A percentile compares a stretch with the other conserved stretches of the same genome.
These are phyloP conservation scores for Ascochyta rabiei DNA, from an alignment of 2,329 filamentous ascomycete species.

Conservation along the genomic window DNA sequence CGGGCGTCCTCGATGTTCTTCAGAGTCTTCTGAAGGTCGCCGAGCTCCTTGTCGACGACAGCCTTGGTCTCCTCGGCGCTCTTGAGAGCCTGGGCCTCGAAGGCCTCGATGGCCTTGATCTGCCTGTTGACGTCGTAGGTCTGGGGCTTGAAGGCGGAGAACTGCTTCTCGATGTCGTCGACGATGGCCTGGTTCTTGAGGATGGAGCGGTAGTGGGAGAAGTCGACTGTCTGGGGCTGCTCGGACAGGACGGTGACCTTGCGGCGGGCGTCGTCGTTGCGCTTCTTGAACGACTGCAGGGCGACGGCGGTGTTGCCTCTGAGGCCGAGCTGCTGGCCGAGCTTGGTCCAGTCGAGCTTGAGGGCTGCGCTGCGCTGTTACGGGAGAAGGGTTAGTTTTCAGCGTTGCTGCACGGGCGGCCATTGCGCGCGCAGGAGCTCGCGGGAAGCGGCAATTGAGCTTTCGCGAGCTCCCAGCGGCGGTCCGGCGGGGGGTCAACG, in stretches of 20 bases:
- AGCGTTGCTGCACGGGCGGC: constrained; percentile 26
- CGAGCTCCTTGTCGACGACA: constrained; percentile 92
- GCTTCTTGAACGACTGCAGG: constrained; percentile 98
- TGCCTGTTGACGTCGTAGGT: constrained; percentile 93
- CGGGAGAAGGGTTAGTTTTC: constrained; percentile 41
- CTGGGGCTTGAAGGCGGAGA: constrained; percentile 86
- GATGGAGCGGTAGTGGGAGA: constrained; percentile 85
- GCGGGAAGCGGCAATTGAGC: constrained; percentile 42
- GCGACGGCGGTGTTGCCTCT: constrained; percentile 91
- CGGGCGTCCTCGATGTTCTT: constrained; percentile 96
- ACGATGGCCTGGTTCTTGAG: constrained; percentile 97
- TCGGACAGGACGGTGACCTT: constrained; percentile 85
- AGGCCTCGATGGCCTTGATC: constrained; percentile 97
- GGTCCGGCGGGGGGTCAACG: constrained; percentile 30
- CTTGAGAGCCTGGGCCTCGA: constrained; percentile 95
- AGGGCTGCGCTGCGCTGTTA: constrained; percentile 92
- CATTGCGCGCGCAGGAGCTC: constrained; percentile 33
- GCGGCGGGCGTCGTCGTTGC: constrained; percentile 98
- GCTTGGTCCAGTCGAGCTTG: constrained; percentile 99
- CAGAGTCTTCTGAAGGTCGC: constrained; percentile 91
- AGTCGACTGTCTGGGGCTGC: constrained; percentile 87
- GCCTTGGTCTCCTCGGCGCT: constrained; percentile 96
- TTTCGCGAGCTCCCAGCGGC: constrained; percentile 28
- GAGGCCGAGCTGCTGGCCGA: constrained; percentile 92
- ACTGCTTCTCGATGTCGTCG: constrained; percentile 97